Evolutionary conservation across 331 rosid species (phyloP), one percentile per base, ranked within the genome.

Genomic region (Acacia pycnantha): DNA sequence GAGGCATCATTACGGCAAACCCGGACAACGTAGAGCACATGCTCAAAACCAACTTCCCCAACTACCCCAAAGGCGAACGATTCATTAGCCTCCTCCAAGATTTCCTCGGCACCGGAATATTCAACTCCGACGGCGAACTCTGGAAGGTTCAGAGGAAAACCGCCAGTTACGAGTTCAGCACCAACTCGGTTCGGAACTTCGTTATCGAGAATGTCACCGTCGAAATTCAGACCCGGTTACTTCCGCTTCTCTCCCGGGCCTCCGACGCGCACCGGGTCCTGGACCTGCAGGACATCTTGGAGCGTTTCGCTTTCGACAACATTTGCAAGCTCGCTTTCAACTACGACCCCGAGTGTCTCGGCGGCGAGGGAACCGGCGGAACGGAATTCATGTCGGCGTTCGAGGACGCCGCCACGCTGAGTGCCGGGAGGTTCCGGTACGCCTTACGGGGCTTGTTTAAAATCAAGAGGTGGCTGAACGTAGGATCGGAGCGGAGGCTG

Each of bases 231-330:
- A 82, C 85, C 0, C 72, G 97, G 59, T 27, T 94, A 3, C 16
- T 92, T 56, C 96, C 97, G 0, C 69, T 83, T 7, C 75, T 94
- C 1, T 51, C 50, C 0, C 37, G 22, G 18, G 89, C 94, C 11
- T 54, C 88, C 0, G 54, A 81, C 0, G 18, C 86, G 0, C 40
- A 46, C 10, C 48, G 59, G 3, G 50, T 81, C 11, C 29, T 92
- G 59, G 97, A 94, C 41, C 65, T 94, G 21, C 97, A 94, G 71
- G 91, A 86, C 74, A 59, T 92, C 5, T 65, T 92, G 79, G 97
- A 94, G 84, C 79, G 96, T 0, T 94, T 94, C 56, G 90, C 96
- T 0, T 94, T 94, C 18, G 95, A 92, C 53, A 94, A 90, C 51
- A 70, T 91, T 0, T 92, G 97, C 82, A 94, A 92, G 43, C 33